Conservation (phyloP, 1,139 yeast genomes). For the Pichia kudriavzevii region DNA sequence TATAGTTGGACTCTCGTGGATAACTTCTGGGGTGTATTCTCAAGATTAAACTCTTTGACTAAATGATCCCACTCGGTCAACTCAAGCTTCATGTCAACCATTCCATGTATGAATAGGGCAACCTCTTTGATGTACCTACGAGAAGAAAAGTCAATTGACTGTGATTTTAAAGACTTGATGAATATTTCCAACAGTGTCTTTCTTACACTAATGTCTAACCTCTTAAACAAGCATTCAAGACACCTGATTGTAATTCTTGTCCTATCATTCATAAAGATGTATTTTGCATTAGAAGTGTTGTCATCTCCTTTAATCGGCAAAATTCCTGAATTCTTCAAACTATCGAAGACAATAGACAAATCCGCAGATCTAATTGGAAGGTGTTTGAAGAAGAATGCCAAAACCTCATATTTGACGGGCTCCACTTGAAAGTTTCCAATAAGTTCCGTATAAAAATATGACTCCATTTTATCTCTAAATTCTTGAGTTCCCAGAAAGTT, state of each 20-base stretch:
- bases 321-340: constrained; percentile 1
- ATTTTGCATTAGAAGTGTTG: neutral
- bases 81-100: constrained; percentile 14
- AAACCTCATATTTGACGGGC: constrained; percentile 5
- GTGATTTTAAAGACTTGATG: constrained; percentile 16
- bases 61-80: constrained; percentile 16
- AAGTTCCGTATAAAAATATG: constrained; percentile 19
- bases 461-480: constrained; percentile 16
- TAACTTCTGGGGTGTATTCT: constrained; percentile 14
- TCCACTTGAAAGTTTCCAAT: constrained; percentile 4
- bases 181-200: constrained; percentile 11
- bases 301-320: neutral
- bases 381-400: constrained; percentile 9
- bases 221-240: constrained; percentile 5
- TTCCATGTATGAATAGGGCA: constrained; percentile 20
- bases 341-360: constrained; percentile 5
- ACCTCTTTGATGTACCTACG: constrained; percentile 16
- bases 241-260: constrained; percentile 6
- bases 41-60: constrained; percentile 10
- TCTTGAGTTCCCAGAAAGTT: constrained; percentile 18
- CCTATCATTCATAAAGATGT: constrained; percentile 2
- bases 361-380: constrained; percentile 6
- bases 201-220: constrained; percentile 1
- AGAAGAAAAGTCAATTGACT: constrained; percentile 16
- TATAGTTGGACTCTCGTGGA: constrained; percentile 22